Evolutionary conservation across 768 basidiomycete genomes (phyloP).

Genomic region (Russula sp.): DNA sequence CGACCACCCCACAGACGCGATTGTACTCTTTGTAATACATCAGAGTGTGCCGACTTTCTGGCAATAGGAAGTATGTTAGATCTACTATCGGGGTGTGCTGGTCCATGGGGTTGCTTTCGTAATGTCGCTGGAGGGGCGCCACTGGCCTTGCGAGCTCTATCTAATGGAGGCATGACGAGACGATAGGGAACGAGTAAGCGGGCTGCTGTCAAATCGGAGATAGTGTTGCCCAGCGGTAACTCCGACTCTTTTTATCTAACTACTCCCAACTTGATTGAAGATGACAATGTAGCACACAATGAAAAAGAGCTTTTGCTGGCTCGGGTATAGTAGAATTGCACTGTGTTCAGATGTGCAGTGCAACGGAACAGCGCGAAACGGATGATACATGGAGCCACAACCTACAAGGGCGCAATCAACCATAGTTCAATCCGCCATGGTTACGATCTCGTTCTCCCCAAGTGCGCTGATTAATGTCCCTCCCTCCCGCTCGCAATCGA

Average conservation of each 20-base stretch:
- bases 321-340: neutral
- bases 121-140: neutral
- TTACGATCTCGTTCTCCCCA: conserved; percentile 21
- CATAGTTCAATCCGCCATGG: conserved; percentile 28
- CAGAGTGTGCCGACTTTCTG: neutral
- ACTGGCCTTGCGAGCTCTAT: conserved; percentile 10
- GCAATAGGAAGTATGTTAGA: neutral
- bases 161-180: conserved; percentile 2
- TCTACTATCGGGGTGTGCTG: neutral
- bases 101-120: conserved; percentile 1
- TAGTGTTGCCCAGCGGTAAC: neutral
- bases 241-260: neutral
- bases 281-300: neutral
- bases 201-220: neutral
- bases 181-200: neutral
- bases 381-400: neutral
- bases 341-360: neutral
- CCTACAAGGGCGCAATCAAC: conserved; percentile 18
- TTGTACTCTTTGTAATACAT: neutral
- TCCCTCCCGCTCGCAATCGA: conserved; percentile 9
- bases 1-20: neutral
- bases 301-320: neutral
- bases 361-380: neutral
- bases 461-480: conserved; percentile 17
- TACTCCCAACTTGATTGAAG: neutral